Percentiles rank a stretch among this genome's conserved stretches.
phyloP scores from a whole-genome alignment of 768 basidiomycete species.

The Amanita fuliginea region DNA sequence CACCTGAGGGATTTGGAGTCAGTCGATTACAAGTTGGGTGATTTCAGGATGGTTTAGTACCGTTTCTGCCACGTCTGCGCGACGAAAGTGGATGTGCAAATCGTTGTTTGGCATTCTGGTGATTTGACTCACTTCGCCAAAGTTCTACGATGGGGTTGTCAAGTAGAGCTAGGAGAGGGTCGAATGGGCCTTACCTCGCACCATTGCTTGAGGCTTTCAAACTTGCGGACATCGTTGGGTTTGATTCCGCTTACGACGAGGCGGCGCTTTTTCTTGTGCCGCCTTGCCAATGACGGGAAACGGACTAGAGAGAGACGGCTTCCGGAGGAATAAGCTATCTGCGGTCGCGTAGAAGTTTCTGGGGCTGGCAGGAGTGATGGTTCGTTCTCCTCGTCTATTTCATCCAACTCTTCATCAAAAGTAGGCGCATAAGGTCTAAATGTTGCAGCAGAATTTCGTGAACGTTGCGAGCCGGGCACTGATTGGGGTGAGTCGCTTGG shows the following conservation, averaged over 20 bases:
- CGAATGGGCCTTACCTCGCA: constrained; percentile 45
- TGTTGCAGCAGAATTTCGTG: constrained; percentile 19
- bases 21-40: neutral
- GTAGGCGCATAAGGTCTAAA: constrained; percentile 18
- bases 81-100: constrained; percentile 65
- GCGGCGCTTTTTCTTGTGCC: constrained; percentile 46
- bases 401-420: constrained; percentile 10
- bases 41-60: constrained; percentile 31
- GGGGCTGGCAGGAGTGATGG: neutral
- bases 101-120: constrained; percentile 67
- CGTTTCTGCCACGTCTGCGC: constrained; percentile 71
- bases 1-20: constrained; percentile 32
- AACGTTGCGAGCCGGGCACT: neutral
- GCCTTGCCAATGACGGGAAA: constrained; percentile 30
- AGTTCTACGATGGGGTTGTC: constrained; percentile 32
- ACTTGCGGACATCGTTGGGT: constrained; percentile 44
- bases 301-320: constrained; percentile 21
- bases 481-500: constrained; percentile 8
- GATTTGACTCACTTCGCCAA: constrained; percentile 69
- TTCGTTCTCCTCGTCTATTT: constrained; percentile 18
- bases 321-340: constrained; percentile 25
- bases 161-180: neutral
- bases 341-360: constrained; percentile 15
- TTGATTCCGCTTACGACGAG: constrained; percentile 64
- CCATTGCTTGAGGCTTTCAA: constrained; percentile 64